Evolutionary conservation across 1,284 basidiomycete species (phyloP).

Genomic region (Pyrrhoderma noxium): DNA sequence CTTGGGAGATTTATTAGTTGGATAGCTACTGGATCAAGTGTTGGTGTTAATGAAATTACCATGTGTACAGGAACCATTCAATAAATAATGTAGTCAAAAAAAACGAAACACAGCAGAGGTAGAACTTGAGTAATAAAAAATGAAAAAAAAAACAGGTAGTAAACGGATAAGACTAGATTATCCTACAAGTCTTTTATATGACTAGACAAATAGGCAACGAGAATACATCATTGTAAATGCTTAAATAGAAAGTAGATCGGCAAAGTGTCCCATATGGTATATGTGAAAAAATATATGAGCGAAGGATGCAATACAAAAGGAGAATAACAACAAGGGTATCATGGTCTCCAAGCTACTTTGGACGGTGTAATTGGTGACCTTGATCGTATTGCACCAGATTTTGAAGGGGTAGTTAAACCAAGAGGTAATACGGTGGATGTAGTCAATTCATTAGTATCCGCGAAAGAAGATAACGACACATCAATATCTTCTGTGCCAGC

Average conservation of each 20-base stretch:
- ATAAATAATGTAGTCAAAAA: slow-evolving; percentile 1
- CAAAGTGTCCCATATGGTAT: neutral
- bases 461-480: slow-evolving; percentile 13
- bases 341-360: slow-evolving; percentile 15
- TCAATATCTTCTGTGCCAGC: slow-evolving; percentile 35
- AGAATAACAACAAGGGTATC: neutral
- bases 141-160: neutral
- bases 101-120: slow-evolving; percentile 21
- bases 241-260: neutral
- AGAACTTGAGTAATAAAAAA: neutral
- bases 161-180: too few relatives aligned
- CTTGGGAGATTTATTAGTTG: slow-evolving; percentile 23
- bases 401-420: slow-evolving; percentile 2
- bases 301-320: neutral
- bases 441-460: slow-evolving; percentile 6
- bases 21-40: slow-evolving; percentile 18
- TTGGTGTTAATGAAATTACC: slow-evolving; percentile 22
- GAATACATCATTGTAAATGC: slow-evolving; percentile 2
- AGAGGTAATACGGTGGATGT: neutral
- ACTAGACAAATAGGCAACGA: neutral
- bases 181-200: neutral
- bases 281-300: neutral
- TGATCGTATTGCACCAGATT: slow-evolving; percentile 1
- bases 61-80: slow-evolving; percentile 17
- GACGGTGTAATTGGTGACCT: slow-evolving; percentile 9